These are phyloP conservation scores for Ceratocystis harringtonii DNA, from an alignment of 2,329 filamentous ascomycete species.

Conservation along the genomic window DNA sequence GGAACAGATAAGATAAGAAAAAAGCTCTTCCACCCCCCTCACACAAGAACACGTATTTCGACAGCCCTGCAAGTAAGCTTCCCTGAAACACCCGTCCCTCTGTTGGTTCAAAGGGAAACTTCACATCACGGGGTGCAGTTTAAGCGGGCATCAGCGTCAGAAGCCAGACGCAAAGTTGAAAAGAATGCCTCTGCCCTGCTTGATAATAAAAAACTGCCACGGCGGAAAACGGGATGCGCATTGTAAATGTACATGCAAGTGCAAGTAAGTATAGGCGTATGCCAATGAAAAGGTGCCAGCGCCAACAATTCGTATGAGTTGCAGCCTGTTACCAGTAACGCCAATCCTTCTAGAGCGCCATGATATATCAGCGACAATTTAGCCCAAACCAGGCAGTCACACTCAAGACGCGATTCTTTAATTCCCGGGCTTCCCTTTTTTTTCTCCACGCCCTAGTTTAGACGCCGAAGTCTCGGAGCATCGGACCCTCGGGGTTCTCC, in stretches of 20 bases:
- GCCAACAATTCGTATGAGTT: neutral
- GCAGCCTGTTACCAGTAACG: too few relatives aligned
- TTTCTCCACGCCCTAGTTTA: neutral
- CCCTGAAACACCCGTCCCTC: too few relatives aligned
- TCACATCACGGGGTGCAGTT: too few relatives aligned
- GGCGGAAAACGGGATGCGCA: neutral
- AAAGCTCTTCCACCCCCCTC: neutral
- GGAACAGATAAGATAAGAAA: neutral
- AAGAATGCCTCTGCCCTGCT: neutral
- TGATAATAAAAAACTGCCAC: neutral
- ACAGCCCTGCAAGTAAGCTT: too few relatives aligned
- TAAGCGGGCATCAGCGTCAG: too few relatives aligned
- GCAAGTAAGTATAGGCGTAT: neutral
- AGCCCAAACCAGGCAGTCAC: neutral
- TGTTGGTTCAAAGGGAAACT: too few relatives aligned
- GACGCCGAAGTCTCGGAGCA: conserved; percentile 1
- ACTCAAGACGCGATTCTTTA: neutral
- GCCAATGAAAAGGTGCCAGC: neutral
- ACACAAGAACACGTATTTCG: neutral
- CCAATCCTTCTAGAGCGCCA: neutral
- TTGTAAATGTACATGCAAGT: neutral
- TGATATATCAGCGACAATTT: neutral
- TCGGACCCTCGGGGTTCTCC: neutral
- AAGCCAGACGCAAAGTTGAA: too few relatives aligned
- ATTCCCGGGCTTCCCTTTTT: neutral